A percentile compares a stretch with the other conserved stretches of the same genome.
These are phyloP conservation scores for Rhododendron griersonianum DNA, from an alignment of 148 eudicot species.

Conservation along the genomic window DNA sequence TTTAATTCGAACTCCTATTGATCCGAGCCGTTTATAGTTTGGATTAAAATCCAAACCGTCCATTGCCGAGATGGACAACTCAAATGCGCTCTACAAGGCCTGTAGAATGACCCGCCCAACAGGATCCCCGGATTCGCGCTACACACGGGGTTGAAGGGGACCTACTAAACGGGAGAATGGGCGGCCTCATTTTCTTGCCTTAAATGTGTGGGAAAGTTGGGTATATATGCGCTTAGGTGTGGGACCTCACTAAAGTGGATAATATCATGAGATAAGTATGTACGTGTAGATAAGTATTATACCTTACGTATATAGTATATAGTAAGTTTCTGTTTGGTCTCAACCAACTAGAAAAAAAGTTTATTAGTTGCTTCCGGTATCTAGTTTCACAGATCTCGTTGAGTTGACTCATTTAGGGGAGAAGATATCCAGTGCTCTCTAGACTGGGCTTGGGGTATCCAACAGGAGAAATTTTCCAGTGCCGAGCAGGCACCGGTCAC, in stretches of 20 bases:
- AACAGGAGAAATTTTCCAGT: no score
- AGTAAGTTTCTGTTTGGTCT: neutral
- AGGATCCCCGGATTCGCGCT: no score
- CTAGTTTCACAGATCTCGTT: neutral
- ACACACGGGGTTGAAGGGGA: neutral
- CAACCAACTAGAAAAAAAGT: neutral
- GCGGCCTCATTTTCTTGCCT: neutral
- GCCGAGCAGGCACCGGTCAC: no score
- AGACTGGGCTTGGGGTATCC: neutral
- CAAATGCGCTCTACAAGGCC: no score
- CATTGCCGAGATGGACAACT: accelerated
- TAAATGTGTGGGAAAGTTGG: neutral
- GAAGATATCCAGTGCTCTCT: neutral
- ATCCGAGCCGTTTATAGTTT: no score
- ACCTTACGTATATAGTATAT: neutral
- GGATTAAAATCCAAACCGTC: no score
- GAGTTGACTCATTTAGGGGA: neutral
- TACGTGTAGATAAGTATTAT: neutral
- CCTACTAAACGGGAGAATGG: neutral
- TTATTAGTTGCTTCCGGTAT: neutral
- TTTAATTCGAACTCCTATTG: no score
- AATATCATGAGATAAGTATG: neutral
- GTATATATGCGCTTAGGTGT: neutral
- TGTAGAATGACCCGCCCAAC: no score
- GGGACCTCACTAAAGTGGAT: neutral